Base-by-base conservation (phyloP, 495 filamentous ascomycete genomes). In the Trichoderma reesei region DNA sequence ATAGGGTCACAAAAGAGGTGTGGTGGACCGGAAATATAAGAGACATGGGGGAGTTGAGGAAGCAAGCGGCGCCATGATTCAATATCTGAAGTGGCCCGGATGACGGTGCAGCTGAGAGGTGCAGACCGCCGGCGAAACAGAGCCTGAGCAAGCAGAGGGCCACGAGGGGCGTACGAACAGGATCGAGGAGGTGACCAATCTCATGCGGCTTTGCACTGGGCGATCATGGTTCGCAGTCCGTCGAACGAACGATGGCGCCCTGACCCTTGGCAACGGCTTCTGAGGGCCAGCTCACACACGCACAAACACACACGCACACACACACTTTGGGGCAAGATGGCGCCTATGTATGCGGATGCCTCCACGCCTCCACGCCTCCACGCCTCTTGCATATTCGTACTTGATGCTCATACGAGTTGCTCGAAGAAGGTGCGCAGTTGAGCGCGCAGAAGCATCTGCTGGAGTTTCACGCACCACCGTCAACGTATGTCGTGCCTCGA, bases 141-240 rank as follows among this genome's bases (percentile, higher is more conserved):
- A 56, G 26, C 26, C 26, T 1, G 26, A 56, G 51, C 51, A 56
- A 56, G 51, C 51, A 56, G 14, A 33, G 26, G 51, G 18, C 51
- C 51, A 56, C 31, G 51, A 56, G 51, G 51, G 51, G 51, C 51
- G 51, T 56, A 56, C 31, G 51, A 56, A 56, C 51, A 56, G 51
- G 51, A 56, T 56, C 51, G 16, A 14, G 3, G 31, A 36, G n/a
- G 42, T 46, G 42, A 14, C 26, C 42, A 46, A 14, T 39, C 44
- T 56, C 51, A 56, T 56, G 51, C 20, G 46, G 26, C 51, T 11
- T 33, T 31, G 51, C 10, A 56, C 51, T 56, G 51, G 51, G 20
- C 51, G 51, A 56, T 56, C 51, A 56, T 56, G 26, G 51, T 56
- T 56, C 51, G 51, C 51, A 56, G 51, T 56, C 51, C 33, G 51